Evolutionary conservation across 1,284 basidiomycete genomes (phyloP).

Genomic region (Marasmius sp.): DNA sequence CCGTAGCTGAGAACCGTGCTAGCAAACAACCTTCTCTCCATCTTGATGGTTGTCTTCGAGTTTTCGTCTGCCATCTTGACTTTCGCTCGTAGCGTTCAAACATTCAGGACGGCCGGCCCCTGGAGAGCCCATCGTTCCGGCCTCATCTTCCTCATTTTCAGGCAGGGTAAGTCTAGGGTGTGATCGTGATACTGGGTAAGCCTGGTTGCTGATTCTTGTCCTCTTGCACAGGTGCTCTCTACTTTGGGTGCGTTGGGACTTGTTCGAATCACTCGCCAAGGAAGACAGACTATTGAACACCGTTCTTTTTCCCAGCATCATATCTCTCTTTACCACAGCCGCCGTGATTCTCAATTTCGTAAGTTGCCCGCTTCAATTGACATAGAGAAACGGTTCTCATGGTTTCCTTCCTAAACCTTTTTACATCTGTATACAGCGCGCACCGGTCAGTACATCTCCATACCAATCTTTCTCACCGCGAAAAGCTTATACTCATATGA

Average conservation of each 20-base stretch:
- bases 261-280: not conserved
- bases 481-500: not conserved
- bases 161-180: conserved; percentile 12
- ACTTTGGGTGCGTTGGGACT: conserved; percentile 12
- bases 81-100: conserved; percentile 10
- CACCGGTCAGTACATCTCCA: not conserved
- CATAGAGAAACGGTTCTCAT: not conserved
- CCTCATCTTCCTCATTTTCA: conserved; percentile 11
- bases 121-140: conserved; percentile 4
- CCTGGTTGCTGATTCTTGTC: not conserved
- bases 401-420: not conserved
- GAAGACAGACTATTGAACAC: not conserved
- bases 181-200: not conserved
- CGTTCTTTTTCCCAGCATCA: not conserved
- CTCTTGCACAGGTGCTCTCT: conserved; percentile 8
- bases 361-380: not conserved
- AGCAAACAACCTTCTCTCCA: conserved; percentile 6
- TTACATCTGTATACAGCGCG: not conserved
- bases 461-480: not conserved
- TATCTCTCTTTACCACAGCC: conserved; percentile 11
- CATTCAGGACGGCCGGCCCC: conserved; percentile 4
- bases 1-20: not conserved
- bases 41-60: conserved; percentile 17
- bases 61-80: conserved; percentile 11
- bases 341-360: conserved; percentile 4